Evolutionary conservation across 2,329 filamentous ascomycete species (phyloP).

Genomic region (Fusarium tjaetaba): DNA sequence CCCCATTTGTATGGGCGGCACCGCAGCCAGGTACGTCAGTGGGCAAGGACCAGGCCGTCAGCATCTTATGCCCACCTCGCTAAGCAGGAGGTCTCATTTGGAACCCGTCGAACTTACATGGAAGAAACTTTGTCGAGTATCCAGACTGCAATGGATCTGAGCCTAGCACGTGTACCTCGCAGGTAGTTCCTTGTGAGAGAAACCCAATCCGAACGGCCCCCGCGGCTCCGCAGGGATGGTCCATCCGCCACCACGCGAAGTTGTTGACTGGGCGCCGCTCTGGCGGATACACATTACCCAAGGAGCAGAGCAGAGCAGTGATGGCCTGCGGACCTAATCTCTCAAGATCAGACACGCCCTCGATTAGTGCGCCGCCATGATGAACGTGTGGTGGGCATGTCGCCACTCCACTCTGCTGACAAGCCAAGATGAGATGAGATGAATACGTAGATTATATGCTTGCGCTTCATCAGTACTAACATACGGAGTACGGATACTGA

Average conservation of each 20-base stretch:
- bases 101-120: constrained; percentile 7
- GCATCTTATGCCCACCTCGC: constrained; percentile 5
- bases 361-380: constrained; percentile 41
- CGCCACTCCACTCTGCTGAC: constrained; percentile 20
- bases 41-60: constrained; percentile 29
- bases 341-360: constrained; percentile 43
- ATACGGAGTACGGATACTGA: not conserved
- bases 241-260: constrained; percentile 42
- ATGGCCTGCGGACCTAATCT: constrained; percentile 44
- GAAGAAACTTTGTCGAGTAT: constrained; percentile 6
- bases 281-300: constrained; percentile 39
- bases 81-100: not conserved
- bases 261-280: constrained; percentile 37
- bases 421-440: constrained; percentile 19
- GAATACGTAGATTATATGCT: constrained; percentile 16
- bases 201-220: constrained; percentile 27
- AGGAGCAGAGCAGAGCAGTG: constrained; percentile 17
- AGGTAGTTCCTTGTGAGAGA: constrained; percentile 4
- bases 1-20: constrained; percentile 38
- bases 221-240: constrained; percentile 34
- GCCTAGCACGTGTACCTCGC: constrained; percentile 11
- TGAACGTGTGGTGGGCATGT: constrained; percentile 19
- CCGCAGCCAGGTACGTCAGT: constrained; percentile 43
- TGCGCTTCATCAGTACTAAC: not conserved
- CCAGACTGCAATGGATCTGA: not conserved